Evolutionary conservation across 1,139 yeast species (phyloP).

Genomic region (Protomyces gravidus): DNA sequence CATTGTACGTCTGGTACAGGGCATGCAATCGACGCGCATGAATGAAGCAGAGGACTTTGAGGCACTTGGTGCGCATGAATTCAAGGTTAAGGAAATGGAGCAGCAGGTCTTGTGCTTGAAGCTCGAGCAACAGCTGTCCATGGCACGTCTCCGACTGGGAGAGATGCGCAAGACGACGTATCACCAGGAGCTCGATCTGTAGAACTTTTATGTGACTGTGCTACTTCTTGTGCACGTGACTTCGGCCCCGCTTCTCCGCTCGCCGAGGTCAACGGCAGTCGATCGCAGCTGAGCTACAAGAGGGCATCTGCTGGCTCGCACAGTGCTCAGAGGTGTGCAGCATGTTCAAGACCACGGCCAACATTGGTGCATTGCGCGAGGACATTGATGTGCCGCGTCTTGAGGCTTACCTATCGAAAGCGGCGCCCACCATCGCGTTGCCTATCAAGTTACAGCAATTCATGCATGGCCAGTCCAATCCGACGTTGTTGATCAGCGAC

Average conservation of each 20-base stretch:
- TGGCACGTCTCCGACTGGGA: slow-evolving; percentile 77
- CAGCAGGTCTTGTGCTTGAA: slow-evolving; percentile 87
- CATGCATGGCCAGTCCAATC: slow-evolving; percentile 64
- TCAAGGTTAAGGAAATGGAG: slow-evolving; percentile 85
- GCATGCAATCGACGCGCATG: slow-evolving; percentile 44
- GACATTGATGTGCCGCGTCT: slow-evolving; percentile 6
- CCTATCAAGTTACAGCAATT: slow-evolving; percentile 46
- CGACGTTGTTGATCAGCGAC: slow-evolving; percentile 55
- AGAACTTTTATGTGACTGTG: neutral
- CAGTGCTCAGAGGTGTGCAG: no score
- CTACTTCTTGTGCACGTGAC: no score
- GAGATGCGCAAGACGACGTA: slow-evolving; percentile 66
- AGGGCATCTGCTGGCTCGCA: no score
- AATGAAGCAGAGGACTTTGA: slow-evolving; percentile 57
- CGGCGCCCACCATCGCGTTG: slow-evolving; percentile 9
- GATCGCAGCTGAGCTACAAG: no score
- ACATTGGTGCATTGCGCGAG: slow-evolving; percentile 16
- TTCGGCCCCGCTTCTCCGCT: no score
- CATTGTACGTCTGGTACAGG: slow-evolving; percentile 66
- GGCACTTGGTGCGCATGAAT: slow-evolving; percentile 69
- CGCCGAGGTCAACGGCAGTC: no score
- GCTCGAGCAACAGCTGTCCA: slow-evolving; percentile 64
- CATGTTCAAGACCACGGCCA: slow-evolving; percentile 27
- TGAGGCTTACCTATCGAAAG: slow-evolving; percentile 4
- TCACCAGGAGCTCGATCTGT: slow-evolving; percentile 19